Conservation (phyloP, 345 rosid species). For the Eucalyptus erythrocorys region DNA sequence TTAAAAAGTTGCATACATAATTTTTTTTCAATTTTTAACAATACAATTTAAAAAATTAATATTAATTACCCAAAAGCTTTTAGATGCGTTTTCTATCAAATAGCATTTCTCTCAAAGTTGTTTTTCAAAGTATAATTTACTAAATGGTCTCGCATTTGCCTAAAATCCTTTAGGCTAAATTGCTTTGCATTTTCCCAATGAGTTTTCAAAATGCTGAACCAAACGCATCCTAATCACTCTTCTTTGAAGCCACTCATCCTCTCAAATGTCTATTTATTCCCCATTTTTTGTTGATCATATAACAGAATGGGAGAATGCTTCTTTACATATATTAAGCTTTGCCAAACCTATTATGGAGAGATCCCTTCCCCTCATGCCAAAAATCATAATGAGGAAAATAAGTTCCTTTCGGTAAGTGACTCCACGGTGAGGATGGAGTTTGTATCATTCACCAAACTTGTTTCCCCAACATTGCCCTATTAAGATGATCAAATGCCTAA, state of each 20-base stretch:
- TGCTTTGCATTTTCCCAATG: too few relatives aligned
- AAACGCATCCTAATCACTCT: neutral
- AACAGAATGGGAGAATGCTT: neutral
- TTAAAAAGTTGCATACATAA: too few relatives aligned
- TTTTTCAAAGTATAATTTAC: too few relatives aligned
- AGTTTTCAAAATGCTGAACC: too few relatives aligned
- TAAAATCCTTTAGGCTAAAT: too few relatives aligned
- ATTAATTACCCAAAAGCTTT: too few relatives aligned
- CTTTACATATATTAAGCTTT: too few relatives aligned
- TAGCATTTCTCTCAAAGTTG: too few relatives aligned
- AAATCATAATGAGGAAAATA: neutral
- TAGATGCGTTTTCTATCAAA: too few relatives aligned
- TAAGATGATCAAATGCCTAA: neutral
- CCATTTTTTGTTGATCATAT: neutral
- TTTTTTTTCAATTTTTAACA: too few relatives aligned
- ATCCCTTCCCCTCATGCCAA: fast-evolving
- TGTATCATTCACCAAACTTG: neutral
- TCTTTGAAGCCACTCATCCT: neutral
- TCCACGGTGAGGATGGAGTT: neutral
- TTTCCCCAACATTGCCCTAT: neutral
- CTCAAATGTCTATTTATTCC: neutral
- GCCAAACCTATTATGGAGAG: neutral
- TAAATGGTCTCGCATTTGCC: too few relatives aligned
- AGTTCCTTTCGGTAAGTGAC: neutral
- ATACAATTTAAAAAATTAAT: too few relatives aligned